A percentile compares a stretch with the other conserved stretches of the same genome.
Conservation (phyloP, 805 yeast genomes). For the Citeromyces matritensis region DNA sequence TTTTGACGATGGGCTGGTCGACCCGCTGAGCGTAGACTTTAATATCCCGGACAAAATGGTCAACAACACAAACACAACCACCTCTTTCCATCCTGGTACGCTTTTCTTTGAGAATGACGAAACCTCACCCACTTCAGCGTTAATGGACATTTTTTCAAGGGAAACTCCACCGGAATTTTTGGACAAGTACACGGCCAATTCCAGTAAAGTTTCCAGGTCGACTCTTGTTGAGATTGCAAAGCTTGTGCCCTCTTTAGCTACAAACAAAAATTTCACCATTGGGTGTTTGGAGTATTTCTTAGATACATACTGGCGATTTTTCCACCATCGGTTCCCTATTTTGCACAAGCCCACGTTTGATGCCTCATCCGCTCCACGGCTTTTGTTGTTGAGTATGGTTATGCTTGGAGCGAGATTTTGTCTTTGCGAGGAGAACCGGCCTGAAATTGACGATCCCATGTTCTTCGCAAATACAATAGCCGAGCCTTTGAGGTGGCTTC, state of each 20-base stretch:
- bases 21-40: no score
- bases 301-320: conserved; percentile 36
- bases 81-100: no score
- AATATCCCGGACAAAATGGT: background rate
- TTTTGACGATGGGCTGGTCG: conserved; percentile 1
- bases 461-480: conserved; percentile 31
- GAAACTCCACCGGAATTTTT: no score
- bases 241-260: conserved; percentile 11
- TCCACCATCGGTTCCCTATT: conserved; percentile 44
- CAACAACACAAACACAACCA: no score
- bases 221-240: conserved; percentile 8
- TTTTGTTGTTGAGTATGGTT: conserved; percentile 39
- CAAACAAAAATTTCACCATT: conserved; percentile 13
- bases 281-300: conserved; percentile 13
- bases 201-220: background rate
- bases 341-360: conserved; percentile 45
- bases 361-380: conserved; percentile 27
- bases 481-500: conserved; percentile 47
- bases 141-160: no score
- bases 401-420: conserved; percentile 32
- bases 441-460: conserved; percentile 11
- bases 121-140: background rate
- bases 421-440: conserved; percentile 12
- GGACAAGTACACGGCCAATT: no score
- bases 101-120: conserved; percentile 1